Evolutionary conservation across 768 basidiomycete genomes (phyloP).

Genomic region (Boletus insuetus): DNA sequence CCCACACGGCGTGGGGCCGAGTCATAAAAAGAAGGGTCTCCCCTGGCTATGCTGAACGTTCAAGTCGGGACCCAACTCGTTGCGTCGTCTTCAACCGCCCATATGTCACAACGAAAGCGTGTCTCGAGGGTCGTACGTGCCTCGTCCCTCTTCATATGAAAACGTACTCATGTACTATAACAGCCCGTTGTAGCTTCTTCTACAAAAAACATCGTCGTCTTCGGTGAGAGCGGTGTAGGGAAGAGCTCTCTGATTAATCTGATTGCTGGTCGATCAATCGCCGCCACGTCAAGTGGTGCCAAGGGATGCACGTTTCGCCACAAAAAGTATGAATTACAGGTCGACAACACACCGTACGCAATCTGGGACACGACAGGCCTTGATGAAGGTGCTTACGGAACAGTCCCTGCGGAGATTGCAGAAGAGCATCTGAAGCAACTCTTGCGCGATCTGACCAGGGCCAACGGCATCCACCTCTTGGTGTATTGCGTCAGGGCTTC

Average conservation of each 20-base stretch:
- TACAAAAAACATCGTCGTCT: constrained; percentile 27
- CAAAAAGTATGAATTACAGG: constrained; percentile 23
- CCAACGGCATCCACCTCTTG: constrained; percentile 30
- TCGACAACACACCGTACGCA: constrained; percentile 23
- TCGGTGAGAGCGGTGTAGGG: constrained; percentile 31
- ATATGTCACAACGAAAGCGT: constrained; percentile 24
- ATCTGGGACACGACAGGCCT: constrained; percentile 42
- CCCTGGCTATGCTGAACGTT: constrained; percentile 2
- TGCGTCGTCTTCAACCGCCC: constrained; percentile 14
- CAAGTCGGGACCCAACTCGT: constrained; percentile 8
- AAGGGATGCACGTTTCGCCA: constrained; percentile 36
- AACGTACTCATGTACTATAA: constrained; percentile 10
- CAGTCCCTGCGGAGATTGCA: constrained; percentile 29
- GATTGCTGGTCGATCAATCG: constrained; percentile 38
- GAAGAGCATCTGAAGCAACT: constrained; percentile 24
- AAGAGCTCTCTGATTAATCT: constrained; percentile 46
- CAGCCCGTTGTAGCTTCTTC: constrained; percentile 4
- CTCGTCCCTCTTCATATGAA: neutral
- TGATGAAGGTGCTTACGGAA: constrained; percentile 34
- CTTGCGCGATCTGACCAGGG: constrained; percentile 23
- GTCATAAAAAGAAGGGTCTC: constrained; percentile 19
- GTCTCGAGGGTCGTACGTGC: constrained; percentile 11
- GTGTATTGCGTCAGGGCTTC: constrained; percentile 34
- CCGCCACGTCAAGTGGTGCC: constrained; percentile 32
- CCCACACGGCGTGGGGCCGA: constrained; percentile 8